Evolutionary conservation across 2,329 filamentous ascomycete species (phyloP).

Genomic region (Lasiodiplodia sp.): DNA sequence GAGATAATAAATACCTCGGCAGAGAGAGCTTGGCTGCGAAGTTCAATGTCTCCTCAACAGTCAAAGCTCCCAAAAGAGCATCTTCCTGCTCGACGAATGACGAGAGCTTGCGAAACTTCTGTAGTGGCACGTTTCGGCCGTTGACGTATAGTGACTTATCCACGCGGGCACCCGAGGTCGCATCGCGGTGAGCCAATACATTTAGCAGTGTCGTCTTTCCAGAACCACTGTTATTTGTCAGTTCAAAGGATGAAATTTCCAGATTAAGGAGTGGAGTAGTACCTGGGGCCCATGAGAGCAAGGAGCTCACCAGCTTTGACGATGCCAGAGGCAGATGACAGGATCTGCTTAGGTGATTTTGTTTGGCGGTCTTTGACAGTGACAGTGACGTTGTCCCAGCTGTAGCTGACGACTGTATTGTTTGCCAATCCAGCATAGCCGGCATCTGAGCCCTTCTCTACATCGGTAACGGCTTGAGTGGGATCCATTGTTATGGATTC

Average conservation of each 20-base stretch:
- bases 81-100: slow-evolving; percentile 91
- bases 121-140: slow-evolving; percentile 60
- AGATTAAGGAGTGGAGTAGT: slow-evolving; percentile 36
- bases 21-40: slow-evolving; percentile 77
- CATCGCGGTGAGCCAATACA: slow-evolving; percentile 71
- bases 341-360: slow-evolving; percentile 67
- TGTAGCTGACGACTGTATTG: slow-evolving; percentile 67
- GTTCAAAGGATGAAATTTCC: not conserved
- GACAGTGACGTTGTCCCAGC: slow-evolving; percentile 73
- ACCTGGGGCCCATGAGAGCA: slow-evolving; percentile 80
- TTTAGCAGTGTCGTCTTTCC: slow-evolving; percentile 89
- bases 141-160: slow-evolving; percentile 68
- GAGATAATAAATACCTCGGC: slow-evolving; percentile 43
- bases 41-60: slow-evolving; percentile 78
- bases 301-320: slow-evolving; percentile 75
- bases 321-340: slow-evolving; percentile 68
- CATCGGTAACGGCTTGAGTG: slow-evolving; percentile 38
- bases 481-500: not conserved
- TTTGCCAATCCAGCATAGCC: slow-evolving; percentile 66
- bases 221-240: slow-evolving; percentile 51
- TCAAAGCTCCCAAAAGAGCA: slow-evolving; percentile 80
- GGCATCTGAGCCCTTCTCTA: slow-evolving; percentile 53
- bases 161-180: slow-evolving; percentile 61
- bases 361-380: slow-evolving; percentile 75
- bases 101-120: slow-evolving; percentile 69